Evolutionary conservation across 1,284 basidiomycete genomes (phyloP), one percentile per base, ranked within the genome.

Genomic region (Marasmius fiardii): DNA sequence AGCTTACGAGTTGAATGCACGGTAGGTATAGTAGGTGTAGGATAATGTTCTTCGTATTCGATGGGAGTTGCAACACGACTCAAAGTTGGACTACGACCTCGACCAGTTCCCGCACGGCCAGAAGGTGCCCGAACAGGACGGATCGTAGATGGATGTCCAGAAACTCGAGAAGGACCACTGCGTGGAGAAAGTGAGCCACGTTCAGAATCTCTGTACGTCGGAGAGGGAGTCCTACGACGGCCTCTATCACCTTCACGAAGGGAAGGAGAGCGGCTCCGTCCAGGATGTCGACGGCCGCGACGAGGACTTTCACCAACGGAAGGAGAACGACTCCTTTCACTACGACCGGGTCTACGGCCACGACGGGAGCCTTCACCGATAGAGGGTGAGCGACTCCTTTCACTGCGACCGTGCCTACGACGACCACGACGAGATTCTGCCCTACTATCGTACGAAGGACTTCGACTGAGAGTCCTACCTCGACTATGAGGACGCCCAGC

Each of bases 1-100:
- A n/a, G 43, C 52, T 43, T 21, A 53, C 52, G 52, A 18, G 43
- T 53, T 31, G 41, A 41, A 23, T 24, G 23, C 26, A 21, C 28
- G 20, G 28, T 35, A 10, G 41, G 52, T 28, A 44, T 20, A 11
- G n/a, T 31, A 31, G 28, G 5, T 4, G 28, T 4, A 10, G 10
- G 28, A 21, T 53, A 23, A 5, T 28, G 37, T 10, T 33, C n/a
- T n/a, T 28, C 41, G 20, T 28, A 34, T 3, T 53, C 24, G n/a
- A 53, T 45, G 8, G 24, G 24, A 44, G 52, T 53, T 20, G 52
- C 39, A 8, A 26, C 51, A 3, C 44, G 18, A 21, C 44, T 24
- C 23, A 45, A 23, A 1, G 43, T 48, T 18, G 53, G 20, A 23
- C 33, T 28, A 41, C 44, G 53, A 1, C 44, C 44, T 4, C 28